Base-by-base conservation (phyloP, 192 early-diverging fungal genomes). In the Coemansia sp. region DNA sequence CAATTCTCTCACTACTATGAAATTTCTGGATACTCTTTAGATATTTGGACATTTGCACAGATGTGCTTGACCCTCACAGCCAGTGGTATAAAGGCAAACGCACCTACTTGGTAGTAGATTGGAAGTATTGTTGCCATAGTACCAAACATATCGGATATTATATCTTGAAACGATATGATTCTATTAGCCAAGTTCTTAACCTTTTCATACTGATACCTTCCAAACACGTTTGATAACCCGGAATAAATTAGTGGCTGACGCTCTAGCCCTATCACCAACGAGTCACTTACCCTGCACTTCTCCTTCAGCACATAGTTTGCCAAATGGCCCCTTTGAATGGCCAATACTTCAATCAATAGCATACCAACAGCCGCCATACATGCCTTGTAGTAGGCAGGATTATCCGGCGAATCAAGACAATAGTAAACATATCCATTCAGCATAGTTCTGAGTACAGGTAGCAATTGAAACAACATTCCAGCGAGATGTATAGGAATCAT, bases 401-500 rank as follows among this genome's bases (percentile, higher is more conserved):
- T 42, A 8, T 23, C 52, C 0, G 69, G 64, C 1, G 47, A 43
- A 44, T 80, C 77, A 26, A 80, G 44, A 16, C 66, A 66, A 57
- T 72, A 62, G n/a, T 72, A 46, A 42, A 80, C 38, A 3, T 62
- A 61, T 3, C 61, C 39, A 16, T 62, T 50, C 21, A 72, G 16
- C 19, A 62, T 21, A n/a, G 50, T 55, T 14, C 39, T n/a, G 7
- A 37, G 33, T 14, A 75, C 46, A 14, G 21, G 17, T 4, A 64
- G 39, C 6, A 44, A 43, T 30, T 68, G 44, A 1, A 66, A 16
- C 35, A 74, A 9, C 19, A 57, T 52, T 1, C 47, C 43, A 5
- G 69, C 13, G 3, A 71, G 38, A 21, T 61, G 67, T 11, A 79
- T 32, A 3, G 77, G 77, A 8, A 79, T 35, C 52, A 74, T 26